These are phyloP conservation scores for Trichomonascaceae sp. DNA, from an alignment of 1,139 yeast genomes.

Conservation along the genomic window DNA sequence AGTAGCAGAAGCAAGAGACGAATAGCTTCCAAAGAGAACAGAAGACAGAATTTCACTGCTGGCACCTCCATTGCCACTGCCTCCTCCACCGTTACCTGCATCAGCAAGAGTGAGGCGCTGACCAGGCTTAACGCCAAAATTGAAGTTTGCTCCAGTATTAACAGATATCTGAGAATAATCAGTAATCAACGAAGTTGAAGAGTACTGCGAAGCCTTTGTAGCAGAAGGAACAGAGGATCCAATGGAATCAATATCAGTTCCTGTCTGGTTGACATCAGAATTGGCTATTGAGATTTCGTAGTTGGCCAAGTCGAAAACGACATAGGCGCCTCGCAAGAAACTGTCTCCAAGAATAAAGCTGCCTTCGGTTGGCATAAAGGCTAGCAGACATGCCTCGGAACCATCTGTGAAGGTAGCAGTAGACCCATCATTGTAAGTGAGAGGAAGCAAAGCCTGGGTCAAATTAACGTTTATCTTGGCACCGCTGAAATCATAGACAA, in stretches of 20 bases:
- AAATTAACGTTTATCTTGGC: conserved; percentile 25
- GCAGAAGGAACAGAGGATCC: conserved; percentile 26
- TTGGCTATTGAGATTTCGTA: conserved; percentile 62
- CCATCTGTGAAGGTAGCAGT: conserved; percentile 20
- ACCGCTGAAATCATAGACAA: conserved; percentile 28
- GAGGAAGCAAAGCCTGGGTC: conserved; percentile 22
- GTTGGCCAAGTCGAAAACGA: conserved; percentile 69
- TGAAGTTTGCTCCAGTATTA: conserved; percentile 6
- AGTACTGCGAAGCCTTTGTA: conserved; percentile 23
- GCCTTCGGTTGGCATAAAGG: conserved; percentile 16
- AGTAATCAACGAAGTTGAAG: conserved; percentile 15
- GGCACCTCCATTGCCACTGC: neutral
- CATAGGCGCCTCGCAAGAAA: conserved; percentile 64
- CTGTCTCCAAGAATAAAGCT: conserved; percentile 58
- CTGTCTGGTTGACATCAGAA: conserved; percentile 32
- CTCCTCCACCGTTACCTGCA: neutral
- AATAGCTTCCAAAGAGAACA: neutral
- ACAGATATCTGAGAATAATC: conserved; percentile 4
- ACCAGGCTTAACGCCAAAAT: conserved; percentile 9
- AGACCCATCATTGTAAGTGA: conserved; percentile 16
- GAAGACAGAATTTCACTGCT: neutral
- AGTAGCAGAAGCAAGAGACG: conserved; percentile 5
- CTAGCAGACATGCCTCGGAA: conserved; percentile 25
- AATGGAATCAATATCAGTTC: conserved; percentile 23
- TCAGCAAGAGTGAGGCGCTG: neutral